Conservation (phyloP, 2,329 filamentous ascomycete genomes). For the Fusarium pininemorale region DNA sequence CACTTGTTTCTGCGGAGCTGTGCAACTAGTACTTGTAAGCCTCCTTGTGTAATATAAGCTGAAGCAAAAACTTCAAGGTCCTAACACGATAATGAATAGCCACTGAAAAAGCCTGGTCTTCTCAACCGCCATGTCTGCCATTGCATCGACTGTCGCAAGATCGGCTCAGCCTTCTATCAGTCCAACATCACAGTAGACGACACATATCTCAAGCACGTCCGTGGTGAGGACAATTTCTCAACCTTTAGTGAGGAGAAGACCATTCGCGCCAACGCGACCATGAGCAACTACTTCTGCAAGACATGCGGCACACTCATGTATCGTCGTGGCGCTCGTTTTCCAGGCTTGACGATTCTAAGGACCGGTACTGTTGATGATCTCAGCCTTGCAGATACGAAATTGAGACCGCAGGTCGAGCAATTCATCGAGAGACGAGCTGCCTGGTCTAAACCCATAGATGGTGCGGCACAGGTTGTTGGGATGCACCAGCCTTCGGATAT, state of each 20-base stretch:
- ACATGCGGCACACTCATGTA: constrained; percentile 71
- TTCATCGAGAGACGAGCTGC: constrained; percentile 61
- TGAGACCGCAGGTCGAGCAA: constrained; percentile 63
- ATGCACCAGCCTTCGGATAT: background rate
- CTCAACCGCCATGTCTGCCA: background rate
- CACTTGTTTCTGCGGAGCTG: background rate
- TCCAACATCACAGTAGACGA: background rate
- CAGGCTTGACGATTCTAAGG: constrained; percentile 59
- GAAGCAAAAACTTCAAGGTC: background rate
- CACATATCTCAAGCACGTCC: background rate
- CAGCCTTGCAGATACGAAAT: constrained; percentile 62
- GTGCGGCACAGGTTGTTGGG: background rate
- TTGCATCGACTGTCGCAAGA: constrained; percentile 1
- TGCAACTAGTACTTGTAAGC: background rate
- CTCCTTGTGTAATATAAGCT: fast-evolving
- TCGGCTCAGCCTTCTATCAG: constrained; percentile 1
- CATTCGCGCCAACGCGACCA: constrained; percentile 42
- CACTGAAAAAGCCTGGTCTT: background rate
- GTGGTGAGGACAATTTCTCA: background rate
- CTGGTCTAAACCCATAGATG: constrained; percentile 39
- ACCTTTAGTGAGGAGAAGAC: background rate
- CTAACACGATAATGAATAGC: background rate
- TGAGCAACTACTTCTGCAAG: constrained; percentile 70
- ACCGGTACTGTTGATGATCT: constrained; percentile 72
- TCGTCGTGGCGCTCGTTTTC: constrained; percentile 55